Conservation (phyloP, 2,329 filamentous ascomycete species). For the Paecilomyces niveus region DNA sequence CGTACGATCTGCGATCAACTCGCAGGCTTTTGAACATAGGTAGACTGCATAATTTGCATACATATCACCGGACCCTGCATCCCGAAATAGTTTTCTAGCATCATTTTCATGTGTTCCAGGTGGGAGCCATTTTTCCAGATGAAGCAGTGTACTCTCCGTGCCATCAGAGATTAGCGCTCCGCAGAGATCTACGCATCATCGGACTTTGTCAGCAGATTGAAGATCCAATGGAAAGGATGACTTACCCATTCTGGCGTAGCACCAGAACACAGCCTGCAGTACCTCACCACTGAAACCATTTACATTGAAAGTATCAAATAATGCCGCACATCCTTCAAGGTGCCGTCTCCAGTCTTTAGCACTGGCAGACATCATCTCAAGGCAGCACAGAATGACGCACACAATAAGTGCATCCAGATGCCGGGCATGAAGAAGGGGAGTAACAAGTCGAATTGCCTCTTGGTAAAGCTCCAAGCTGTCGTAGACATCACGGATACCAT, state of each 20-base stretch:
- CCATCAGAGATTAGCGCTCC: slow-evolving; percentile 49
- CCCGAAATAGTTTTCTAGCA: slow-evolving; percentile 31
- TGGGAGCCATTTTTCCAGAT: slow-evolving; percentile 44
- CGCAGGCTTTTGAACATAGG: slow-evolving; percentile 46
- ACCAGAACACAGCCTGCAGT: slow-evolving; percentile 52
- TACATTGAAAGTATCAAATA: slow-evolving; percentile 46
- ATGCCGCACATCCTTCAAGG: slow-evolving; percentile 49
- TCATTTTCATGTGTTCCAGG: slow-evolving; percentile 30
- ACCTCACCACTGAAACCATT: slow-evolving; percentile 46
- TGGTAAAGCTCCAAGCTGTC: slow-evolving; percentile 50
- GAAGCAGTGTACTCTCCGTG: slow-evolving; percentile 43
- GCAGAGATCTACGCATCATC: slow-evolving; percentile 41
- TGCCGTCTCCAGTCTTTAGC: slow-evolving; percentile 49
- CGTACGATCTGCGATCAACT: slow-evolving; percentile 45
- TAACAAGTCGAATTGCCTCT: slow-evolving; percentile 43
- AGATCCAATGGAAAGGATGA: neutral
- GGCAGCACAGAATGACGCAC: slow-evolving; percentile 47
- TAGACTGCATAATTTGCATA: slow-evolving; percentile 56
- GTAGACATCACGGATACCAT: slow-evolving; percentile 36
- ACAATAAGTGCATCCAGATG: slow-evolving; percentile 46
- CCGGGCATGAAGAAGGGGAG: slow-evolving; percentile 42
- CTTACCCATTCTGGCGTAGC: slow-evolving; percentile 50
- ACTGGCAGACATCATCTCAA: slow-evolving; percentile 48
- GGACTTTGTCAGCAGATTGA: slow-evolving; percentile 1
- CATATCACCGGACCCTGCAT: slow-evolving; percentile 42